Conservation (phyloP, 495 filamentous ascomycete genomes). For the Penicillium mononematosum region DNA sequence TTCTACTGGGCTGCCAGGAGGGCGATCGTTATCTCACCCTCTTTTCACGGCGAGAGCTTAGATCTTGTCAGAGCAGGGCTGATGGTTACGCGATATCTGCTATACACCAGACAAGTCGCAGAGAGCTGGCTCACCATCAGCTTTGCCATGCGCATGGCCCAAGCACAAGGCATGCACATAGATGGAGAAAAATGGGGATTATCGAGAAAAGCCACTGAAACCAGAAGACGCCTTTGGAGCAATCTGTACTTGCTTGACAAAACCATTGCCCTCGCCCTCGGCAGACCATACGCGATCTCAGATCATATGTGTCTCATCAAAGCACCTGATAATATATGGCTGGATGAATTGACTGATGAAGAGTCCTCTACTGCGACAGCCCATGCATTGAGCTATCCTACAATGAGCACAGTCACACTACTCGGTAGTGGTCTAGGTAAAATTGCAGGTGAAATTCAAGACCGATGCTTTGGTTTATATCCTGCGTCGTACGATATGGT, state of each 20-base stretch:
- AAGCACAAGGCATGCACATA: slow-evolving; percentile 22
- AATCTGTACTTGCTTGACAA: slow-evolving; percentile 21
- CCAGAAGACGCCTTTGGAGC: slow-evolving; percentile 15
- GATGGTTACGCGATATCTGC: slow-evolving; percentile 20
- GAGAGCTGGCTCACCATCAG: slow-evolving; percentile 21
- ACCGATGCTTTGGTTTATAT: slow-evolving; percentile 20
- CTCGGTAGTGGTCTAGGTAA: slow-evolving; percentile 14
- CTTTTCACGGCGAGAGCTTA: slow-evolving; percentile 20
- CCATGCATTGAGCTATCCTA: slow-evolving; percentile 9
- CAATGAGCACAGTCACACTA: slow-evolving; percentile 12
- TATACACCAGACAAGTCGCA: slow-evolving; percentile 17
- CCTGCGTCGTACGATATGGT: slow-evolving; percentile 20
- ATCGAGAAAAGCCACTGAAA: slow-evolving; percentile 16
- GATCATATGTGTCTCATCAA: slow-evolving; percentile 22
- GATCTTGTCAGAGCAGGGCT: slow-evolving; percentile 21
- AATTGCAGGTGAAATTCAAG: slow-evolving; percentile 22
- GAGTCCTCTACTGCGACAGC: slow-evolving; percentile 5
- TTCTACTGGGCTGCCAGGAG: slow-evolving; percentile 21
- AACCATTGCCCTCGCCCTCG: slow-evolving; percentile 19
- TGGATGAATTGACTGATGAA: slow-evolving; percentile 18
- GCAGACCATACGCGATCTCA: slow-evolving; percentile 20
- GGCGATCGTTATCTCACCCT: slow-evolving; percentile 21
- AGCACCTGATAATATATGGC: slow-evolving; percentile 18
- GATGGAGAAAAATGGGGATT: slow-evolving; percentile 22
- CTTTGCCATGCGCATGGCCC: slow-evolving; percentile 22